Evolutionary conservation across 495 filamentous ascomycete genomes (phyloP), one percentile per base, ranked within the genome.

Genomic region (Ramalina intermedia): DNA sequence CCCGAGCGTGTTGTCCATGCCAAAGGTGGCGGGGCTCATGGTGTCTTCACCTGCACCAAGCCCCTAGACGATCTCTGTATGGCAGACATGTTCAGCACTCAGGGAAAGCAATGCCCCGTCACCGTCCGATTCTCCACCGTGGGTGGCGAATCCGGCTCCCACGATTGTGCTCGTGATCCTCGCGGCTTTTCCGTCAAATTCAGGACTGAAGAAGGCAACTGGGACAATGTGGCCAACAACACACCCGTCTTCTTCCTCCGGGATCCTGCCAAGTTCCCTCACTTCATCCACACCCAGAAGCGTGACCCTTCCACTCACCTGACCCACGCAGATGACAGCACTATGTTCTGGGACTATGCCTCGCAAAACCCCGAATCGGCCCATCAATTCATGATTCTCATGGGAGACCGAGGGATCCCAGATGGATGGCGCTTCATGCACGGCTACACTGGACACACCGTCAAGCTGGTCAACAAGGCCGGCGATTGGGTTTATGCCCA

Each of bases 151-250:
- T 74, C 75, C 54, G 83, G 80, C 24, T 84, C 79, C 6, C 53
- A 79, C n/a, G 84, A 86, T 52, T 76, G 71, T 37, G 74, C 76
- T 2, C 73, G 84, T 8, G 81, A 87, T 55, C 79, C 80, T 11
- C 68, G 80, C 43, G 84, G 84, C 0, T 85, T 83, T 51, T 73
- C 82, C 26, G 66, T 82, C 63, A 88, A 87, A 67, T 82, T 90
- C 70, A 86, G 84, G 57, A 89, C 86, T 2, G 69, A 84, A 12
- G 81, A 93, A 58, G 84, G 84, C 13, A 87, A 88, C 62, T 85
- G 77, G 72, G 85, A 89, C 54, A 79, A 75, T 68, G 80, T 84
- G 23, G 77, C 73, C 57, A 81, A 81, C 64, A 79, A 82, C 63
- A 79, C 76, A 5, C 84, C 84, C 0, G 73, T 88, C 27, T 89